Percentiles rank a stretch among this genome's conserved stretches.
phyloP scores from a whole-genome alignment of 305 asterid genomes.

The Rubia balearica region DNA sequence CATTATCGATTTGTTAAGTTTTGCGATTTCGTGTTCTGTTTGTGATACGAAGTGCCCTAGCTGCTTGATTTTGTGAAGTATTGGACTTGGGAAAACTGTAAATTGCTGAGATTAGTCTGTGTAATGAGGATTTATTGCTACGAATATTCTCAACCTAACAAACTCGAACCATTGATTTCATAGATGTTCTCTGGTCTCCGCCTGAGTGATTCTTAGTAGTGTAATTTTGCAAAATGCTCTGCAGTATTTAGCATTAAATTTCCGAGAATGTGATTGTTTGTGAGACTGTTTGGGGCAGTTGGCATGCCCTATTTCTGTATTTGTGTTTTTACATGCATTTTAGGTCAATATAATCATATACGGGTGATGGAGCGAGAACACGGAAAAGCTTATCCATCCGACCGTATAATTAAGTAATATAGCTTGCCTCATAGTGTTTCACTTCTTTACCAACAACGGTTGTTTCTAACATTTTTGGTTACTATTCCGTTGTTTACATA shows the following conservation, averaged over 20 bases:
- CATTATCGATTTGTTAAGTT: no score
- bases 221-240: no score
- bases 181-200: background rate
- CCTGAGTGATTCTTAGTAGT: background rate
- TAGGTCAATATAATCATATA: background rate
- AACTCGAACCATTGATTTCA: background rate
- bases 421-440: background rate
- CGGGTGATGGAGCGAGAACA: background rate
- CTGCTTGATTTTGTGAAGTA: no score
- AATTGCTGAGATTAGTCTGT: no score
- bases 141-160: no score
- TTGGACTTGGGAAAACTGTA: no score
- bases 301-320: no score
- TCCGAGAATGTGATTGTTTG: no score
- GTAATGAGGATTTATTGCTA: no score
- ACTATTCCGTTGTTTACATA: background rate
- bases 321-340: background rate
- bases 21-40: no score
- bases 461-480: background rate
- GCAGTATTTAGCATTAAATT: background rate
- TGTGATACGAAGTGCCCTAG: no score
- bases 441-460: background rate
- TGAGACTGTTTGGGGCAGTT: no score
- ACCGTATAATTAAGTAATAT: background rate
- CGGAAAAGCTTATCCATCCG: background rate